Base-by-base conservation (phyloP, 495 filamentous ascomycete genomes). In the Aspergillus cavernicola region DNA sequence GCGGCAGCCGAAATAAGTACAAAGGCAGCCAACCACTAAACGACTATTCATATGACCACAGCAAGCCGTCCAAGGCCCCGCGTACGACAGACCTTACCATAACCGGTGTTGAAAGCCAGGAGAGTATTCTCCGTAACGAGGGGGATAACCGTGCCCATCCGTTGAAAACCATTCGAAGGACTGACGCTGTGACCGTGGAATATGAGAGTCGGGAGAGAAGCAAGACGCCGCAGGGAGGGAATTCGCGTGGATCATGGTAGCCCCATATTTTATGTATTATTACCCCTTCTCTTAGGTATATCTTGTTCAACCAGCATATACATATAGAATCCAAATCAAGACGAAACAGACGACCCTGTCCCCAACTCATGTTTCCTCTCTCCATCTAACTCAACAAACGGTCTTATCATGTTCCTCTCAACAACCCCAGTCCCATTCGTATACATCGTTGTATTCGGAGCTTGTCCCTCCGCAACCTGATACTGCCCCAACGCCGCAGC, bases 51-150 rank as follows among this genome's bases (percentile, higher is more conserved):
- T 57, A 54, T 42, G 51, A 55, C 12, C 48, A 42, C 6, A 59
- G 55, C 47, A 60, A 61, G 11, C 22, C 19, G 15, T 58, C 59
- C 28, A 63, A 55, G 29, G 5, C 35, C 0, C 28, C 50, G 2
- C 41, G 42, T 13, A 62, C 63, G 31, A 56, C 60, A 9, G 59
- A 62, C 11, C 49, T 60, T 8, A 52, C 45, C 11, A 56, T 63
- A 16, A 67, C 66, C n/a, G 60, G 62, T 2, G 53, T 68, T 9
- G 64, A 58, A 7, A 65, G 64, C 20, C 64, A 69, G 42, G 68
- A 71, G 52, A 66, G 53, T 43, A 71, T 69, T 6, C 55, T 71
- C 4, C 22, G 40, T 6, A 32, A 29, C 13, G 26, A 38, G 7
- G 45, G 8, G 28, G 13, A 31, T 19, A 11, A 18, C 3, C 11